phyloP scores from a whole-genome alignment of 805 yeast species.

The Pichia sporocuriosa region DNA sequence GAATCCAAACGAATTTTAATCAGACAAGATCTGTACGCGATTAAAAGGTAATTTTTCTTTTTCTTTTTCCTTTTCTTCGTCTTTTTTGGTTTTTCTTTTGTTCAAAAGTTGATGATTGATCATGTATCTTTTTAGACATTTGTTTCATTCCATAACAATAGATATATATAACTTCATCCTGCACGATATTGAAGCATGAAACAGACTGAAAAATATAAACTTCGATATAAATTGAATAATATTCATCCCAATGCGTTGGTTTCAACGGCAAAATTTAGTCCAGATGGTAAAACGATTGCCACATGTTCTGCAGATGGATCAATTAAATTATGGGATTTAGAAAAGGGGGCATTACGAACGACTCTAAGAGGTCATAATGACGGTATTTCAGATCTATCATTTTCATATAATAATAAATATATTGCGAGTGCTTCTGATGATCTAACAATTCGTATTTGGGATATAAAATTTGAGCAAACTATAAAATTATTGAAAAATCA shows the following conservation, averaged over 20 bases:
- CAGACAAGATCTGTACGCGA: too few relatives aligned
- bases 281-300: conserved; percentile 54
- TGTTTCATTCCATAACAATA: too few relatives aligned
- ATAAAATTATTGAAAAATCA: conserved; percentile 60
- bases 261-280: conserved; percentile 53
- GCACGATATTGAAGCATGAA: too few relatives aligned
- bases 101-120: too few relatives aligned
- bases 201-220: conserved; percentile 10
- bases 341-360: conserved; percentile 27
- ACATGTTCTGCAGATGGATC: conserved; percentile 51
- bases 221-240: conserved; percentile 10
- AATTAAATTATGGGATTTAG: conserved; percentile 50
- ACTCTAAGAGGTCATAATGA: conserved; percentile 51
- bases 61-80: too few relatives aligned
- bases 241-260: conserved; percentile 19
- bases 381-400: conserved; percentile 70
- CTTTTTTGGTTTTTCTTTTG: too few relatives aligned
- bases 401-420: conserved; percentile 67
- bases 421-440: conserved; percentile 88
- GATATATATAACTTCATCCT: too few relatives aligned
- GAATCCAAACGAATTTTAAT: too few relatives aligned
- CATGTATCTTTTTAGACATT: too few relatives aligned
- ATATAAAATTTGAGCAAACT: conserved; percentile 43
- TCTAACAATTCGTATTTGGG: conserved; percentile 69
- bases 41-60: too few relatives aligned